Evolutionary conservation across 2,329 filamentous ascomycete genomes (phyloP).

Genomic region (Claviceps cyperi): DNA sequence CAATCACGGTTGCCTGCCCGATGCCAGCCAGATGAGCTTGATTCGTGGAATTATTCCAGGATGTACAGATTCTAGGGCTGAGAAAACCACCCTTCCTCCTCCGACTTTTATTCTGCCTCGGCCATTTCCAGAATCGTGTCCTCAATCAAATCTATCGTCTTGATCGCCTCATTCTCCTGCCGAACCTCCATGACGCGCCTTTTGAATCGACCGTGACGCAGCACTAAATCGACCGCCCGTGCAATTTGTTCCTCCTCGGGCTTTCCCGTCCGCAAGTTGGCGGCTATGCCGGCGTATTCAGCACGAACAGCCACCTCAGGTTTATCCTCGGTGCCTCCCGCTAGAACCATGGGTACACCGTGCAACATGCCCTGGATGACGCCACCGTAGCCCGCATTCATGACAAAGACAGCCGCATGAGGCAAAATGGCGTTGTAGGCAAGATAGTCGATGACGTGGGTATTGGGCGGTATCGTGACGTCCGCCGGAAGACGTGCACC

Average conservation of each 20-base stretch:
- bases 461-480: conserved; percentile 24
- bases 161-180: conserved; percentile 19
- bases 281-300: conserved; percentile 28
- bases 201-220: conserved; percentile 17
- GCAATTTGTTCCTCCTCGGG: conserved; percentile 16
- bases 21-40: too few species aligned
- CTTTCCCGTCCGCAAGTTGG: conserved; percentile 25
- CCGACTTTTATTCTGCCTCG: not conserved
- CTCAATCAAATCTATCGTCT: conserved; percentile 3
- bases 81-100: too few species aligned
- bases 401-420: conserved; percentile 29
- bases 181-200: conserved; percentile 16
- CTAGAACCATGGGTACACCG: conserved; percentile 32
- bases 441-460: conserved; percentile 30
- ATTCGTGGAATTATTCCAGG: too few species aligned
- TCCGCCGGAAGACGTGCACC: conserved; percentile 12
- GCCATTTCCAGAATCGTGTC: not conserved
- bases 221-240: conserved; percentile 17
- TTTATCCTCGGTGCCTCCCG: conserved; percentile 27
- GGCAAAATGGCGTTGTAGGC: conserved; percentile 32
- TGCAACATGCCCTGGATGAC: conserved; percentile 29
- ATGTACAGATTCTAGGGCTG: too few species aligned
- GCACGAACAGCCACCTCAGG: conserved; percentile 25
- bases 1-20: too few species aligned
- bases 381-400: conserved; percentile 34